Conservation (phyloP, 768 basidiomycete species). For the Mrakia gelida region DNA sequence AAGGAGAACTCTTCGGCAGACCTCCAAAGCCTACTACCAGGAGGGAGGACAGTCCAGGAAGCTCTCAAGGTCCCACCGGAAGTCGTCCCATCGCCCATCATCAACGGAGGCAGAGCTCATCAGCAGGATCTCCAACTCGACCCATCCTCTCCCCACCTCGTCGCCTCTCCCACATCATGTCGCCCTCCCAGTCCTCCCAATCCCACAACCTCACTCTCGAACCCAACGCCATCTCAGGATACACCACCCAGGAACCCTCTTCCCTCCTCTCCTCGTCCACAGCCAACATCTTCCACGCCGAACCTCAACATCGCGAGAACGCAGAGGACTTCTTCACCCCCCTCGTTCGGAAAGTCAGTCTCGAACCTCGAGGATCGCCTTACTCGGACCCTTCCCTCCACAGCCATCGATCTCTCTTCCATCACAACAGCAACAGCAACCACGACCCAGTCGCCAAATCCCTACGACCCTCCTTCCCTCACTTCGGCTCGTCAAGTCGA, state of each 20-base stretch:
- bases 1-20: conserved; percentile 57
- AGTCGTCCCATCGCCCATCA: not conserved
- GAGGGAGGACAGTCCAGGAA: not conserved
- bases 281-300: conserved; percentile 11
- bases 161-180: conserved; percentile 19
- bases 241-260: conserved; percentile 10
- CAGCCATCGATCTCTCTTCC: not conserved
- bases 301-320: not conserved
- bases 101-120: not conserved
- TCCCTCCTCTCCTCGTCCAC: conserved; percentile 13
- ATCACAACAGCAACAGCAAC: too few species aligned
- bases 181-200: not conserved
- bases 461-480: not conserved
- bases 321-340: conserved; percentile 18
- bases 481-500: not conserved
- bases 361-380: not conserved
- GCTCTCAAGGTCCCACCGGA: not conserved
- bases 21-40: not conserved
- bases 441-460: not conserved
- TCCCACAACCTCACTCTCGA: not conserved
- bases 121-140: not conserved
- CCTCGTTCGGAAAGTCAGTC: not conserved
- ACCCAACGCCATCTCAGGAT: not conserved
- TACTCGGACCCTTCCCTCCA: not conserved
- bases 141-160: conserved; percentile 8